Evolutionary conservation across 352 stramenopile species (phyloP).

Genomic region (Plasmopara muralis): DNA sequence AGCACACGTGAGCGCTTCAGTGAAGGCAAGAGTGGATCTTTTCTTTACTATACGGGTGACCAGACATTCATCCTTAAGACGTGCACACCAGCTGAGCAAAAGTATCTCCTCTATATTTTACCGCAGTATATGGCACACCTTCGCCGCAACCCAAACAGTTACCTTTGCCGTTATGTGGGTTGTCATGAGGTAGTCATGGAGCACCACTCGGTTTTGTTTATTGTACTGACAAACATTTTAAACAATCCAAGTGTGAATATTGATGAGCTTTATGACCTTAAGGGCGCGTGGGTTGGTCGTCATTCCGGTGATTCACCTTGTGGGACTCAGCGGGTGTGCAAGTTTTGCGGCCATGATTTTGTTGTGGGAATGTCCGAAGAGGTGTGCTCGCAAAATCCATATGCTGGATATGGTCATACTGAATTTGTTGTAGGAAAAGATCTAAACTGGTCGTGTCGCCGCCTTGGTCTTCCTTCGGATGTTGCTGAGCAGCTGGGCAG

Average conservation of each 20-base stretch:
- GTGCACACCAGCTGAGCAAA: conserved; percentile 72
- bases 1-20: conserved; percentile 84
- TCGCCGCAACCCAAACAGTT: conserved; percentile 77
- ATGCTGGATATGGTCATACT: conserved; percentile 51
- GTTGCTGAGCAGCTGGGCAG: conserved; percentile 61
- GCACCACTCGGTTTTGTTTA: conserved; percentile 80
- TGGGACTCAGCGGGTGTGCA: conserved; percentile 74
- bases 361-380: conserved; percentile 83
- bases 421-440: conserved; percentile 84
- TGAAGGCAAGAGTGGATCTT: conserved; percentile 85
- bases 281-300: conserved; percentile 87
- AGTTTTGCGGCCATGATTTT: conserved; percentile 83
- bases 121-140: conserved; percentile 84
- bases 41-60: conserved; percentile 87
- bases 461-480: conserved; percentile 64
- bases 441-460: conserved; percentile 78
- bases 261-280: conserved; percentile 86
- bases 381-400: conserved; percentile 59
- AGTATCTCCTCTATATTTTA: conserved; percentile 81
- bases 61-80: conserved; percentile 88
- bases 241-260: conserved; percentile 82
- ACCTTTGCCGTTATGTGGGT: conserved; percentile 84
- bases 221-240: conserved; percentile 85
- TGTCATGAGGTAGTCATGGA: conserved; percentile 85
- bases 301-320: conserved; percentile 53